Evolutionary conservation across 2,329 filamentous ascomycete species (phyloP), one percentile per base, ranked within the genome.

Genomic region (Fonsecaea nubica): DNA sequence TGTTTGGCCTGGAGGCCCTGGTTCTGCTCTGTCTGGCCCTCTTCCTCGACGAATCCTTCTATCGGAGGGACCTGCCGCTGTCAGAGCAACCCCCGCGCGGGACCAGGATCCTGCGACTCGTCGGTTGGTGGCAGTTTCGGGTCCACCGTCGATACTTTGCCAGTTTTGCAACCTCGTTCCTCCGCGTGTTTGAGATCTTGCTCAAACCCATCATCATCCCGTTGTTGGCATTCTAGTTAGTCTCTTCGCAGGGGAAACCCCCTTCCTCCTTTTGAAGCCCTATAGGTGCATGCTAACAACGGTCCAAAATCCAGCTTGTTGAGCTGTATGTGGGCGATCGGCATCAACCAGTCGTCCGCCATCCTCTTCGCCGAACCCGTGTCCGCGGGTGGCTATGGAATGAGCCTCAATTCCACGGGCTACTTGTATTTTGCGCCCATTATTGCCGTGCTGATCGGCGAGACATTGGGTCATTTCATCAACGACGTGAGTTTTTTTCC

Each of bases 331-430:
- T 80, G 78, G 78, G 74, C 78, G 35, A 74, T 79, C 30, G 84
- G 84, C 7, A 83, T 87, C 74, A 86, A 87, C 71, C 85, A 83
- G 0, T 85, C 84, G 0, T 76, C 85, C 0, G 77, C 82, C 42
- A 83, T 86, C 12, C 81, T 86, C 59, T 75, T 86, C 3, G 76
- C 77, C 1, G 80, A 80, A 0, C 74, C 84, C 2, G 3, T 4
- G 13, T 25, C 10, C 1, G 10, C 8, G 8, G 58, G 59, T 2
- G 64, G 64, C 38, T 86, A 86, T 71, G 77, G 78, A 3, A 84
- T 86, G 71, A 80, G 79, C 0, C 77, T 80, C 0, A 79, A 79
- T 50, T 77, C 82, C 55, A 81, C 86, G 50, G 85, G 81, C 1
- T 81, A 79, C 85, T 3, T 55, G n/a, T 55, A 35, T n/a, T 55